These are phyloP conservation scores for Porogramme epimiltina DNA, from an alignment of 1,284 basidiomycete genomes.

Conservation along the genomic window DNA sequence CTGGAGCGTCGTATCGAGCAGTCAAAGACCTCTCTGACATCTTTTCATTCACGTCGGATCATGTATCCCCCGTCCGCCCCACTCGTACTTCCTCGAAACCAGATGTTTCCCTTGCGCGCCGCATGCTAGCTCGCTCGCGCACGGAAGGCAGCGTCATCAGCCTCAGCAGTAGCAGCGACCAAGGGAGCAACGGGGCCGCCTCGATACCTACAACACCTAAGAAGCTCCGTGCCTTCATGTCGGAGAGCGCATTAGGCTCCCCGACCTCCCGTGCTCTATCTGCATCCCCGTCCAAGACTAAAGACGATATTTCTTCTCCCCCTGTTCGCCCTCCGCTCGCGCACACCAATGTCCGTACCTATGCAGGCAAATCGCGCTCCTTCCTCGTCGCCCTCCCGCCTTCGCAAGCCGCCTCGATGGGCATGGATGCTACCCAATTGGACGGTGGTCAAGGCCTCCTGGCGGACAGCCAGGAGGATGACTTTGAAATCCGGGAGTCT, in stretches of 20 bases:
- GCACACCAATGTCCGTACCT: slow-evolving; percentile 54
- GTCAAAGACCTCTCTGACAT: slow-evolving; percentile 37
- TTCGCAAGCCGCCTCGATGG: slow-evolving; percentile 27
- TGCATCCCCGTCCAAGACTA: slow-evolving; percentile 23
- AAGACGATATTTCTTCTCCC: slow-evolving; percentile 26
- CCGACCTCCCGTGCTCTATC: slow-evolving; percentile 16
- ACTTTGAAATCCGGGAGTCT: slow-evolving; percentile 61
- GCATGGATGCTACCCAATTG: slow-evolving; percentile 22
- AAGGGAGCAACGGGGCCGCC: slow-evolving; percentile 16
- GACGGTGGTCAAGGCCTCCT: slow-evolving; percentile 25
- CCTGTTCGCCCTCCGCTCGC: slow-evolving; percentile 22
- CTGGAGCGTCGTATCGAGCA: slow-evolving; percentile 18
- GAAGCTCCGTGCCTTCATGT: slow-evolving; percentile 23
- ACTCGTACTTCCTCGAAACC: slow-evolving; percentile 8
- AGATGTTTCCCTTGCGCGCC: slow-evolving; percentile 36
- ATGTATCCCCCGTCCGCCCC: neutral
- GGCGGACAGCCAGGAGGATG: slow-evolving; percentile 45
- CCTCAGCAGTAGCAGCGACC: slow-evolving; percentile 35
- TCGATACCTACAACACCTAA: slow-evolving; percentile 40
- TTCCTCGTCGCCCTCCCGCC: slow-evolving; percentile 65
- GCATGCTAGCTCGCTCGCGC: slow-evolving; percentile 48
- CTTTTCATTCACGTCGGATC: slow-evolving; percentile 31
- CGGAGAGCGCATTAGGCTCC: slow-evolving; percentile 22
- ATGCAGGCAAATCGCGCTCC: slow-evolving; percentile 74
- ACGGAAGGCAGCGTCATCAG: slow-evolving; percentile 59